These are phyloP conservation scores for Emericellopsis cladophorae DNA, from an alignment of 2,329 filamentous ascomycete species.

Conservation along the genomic window DNA sequence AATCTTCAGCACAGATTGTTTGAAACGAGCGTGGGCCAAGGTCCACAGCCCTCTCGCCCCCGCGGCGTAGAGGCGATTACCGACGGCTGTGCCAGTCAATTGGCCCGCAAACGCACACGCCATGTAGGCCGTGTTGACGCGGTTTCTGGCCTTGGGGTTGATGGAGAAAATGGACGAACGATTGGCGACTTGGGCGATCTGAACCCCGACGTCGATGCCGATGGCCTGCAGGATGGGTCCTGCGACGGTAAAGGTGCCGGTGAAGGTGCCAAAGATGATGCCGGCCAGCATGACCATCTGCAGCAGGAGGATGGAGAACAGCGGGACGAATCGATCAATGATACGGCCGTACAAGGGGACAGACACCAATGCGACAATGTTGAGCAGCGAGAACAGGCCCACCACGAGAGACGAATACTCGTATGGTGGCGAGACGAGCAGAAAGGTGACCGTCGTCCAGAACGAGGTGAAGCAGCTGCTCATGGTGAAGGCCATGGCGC, in stretches of 20 bases:
- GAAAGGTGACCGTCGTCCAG: constrained; percentile 62
- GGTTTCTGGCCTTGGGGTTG: constrained; percentile 57
- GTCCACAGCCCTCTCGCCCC: constrained; percentile 16
- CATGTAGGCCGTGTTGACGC: constrained; percentile 78
- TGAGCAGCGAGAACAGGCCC: constrained; percentile 68
- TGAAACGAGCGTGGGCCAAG: too few relatives aligned
- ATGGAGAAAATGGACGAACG: constrained; percentile 57
- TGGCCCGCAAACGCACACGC: constrained; percentile 63
- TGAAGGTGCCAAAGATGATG: constrained; percentile 55
- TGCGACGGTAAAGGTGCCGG: constrained; percentile 50
- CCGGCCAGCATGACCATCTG: constrained; percentile 46
- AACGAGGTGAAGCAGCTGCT: constrained; percentile 37
- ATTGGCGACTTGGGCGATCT: constrained; percentile 64
- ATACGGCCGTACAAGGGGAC: constrained; percentile 60
- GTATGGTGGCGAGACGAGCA: constrained; percentile 60
- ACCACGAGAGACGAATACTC: constrained; percentile 54
- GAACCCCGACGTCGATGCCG: constrained; percentile 57
- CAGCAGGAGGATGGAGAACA: constrained; percentile 54
- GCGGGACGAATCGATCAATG: constrained; percentile 56
- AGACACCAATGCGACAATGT: constrained; percentile 53
- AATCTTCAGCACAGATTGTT: too few relatives aligned
- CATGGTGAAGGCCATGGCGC: constrained; percentile 51
- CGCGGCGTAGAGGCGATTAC: constrained; percentile 36
- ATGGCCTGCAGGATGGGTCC: constrained; percentile 64
- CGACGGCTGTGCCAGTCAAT: constrained; percentile 53